Conservation (phyloP, 495 filamentous ascomycete species). For the Melanomma pulvis-pyrius region DNA sequence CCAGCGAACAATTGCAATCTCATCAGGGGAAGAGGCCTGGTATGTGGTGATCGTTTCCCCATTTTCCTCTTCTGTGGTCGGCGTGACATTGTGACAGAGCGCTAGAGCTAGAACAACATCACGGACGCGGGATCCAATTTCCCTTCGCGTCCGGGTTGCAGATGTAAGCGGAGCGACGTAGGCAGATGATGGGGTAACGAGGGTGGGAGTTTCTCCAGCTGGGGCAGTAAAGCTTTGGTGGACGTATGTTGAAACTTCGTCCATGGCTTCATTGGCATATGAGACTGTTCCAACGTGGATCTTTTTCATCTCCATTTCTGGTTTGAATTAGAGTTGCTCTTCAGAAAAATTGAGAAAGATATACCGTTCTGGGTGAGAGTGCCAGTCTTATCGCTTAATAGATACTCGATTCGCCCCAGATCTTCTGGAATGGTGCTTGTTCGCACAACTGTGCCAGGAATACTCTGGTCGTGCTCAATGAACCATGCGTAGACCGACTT, state of each 20-base stretch:
- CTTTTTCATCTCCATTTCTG: conserved; percentile 97
- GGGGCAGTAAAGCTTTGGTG: conserved; percentile 72
- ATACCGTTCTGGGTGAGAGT: conserved; percentile 90
- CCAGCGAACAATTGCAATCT: conserved; percentile 97
- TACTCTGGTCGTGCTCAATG: conserved; percentile 88
- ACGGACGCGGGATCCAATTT: conserved; percentile 89
- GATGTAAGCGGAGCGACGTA: conserved; percentile 54
- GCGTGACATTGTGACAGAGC: conserved; percentile 97
- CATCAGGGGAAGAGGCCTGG: conserved; percentile 95
- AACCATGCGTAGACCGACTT: conserved; percentile 95
- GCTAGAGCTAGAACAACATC: conserved; percentile 90
- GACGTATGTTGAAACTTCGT: conserved; percentile 86
- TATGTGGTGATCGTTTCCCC: conserved; percentile 81
- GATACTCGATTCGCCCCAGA: conserved; percentile 91
- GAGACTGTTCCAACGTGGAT: conserved; percentile 98
- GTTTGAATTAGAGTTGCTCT: conserved; percentile 10
- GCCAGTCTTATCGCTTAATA: conserved; percentile 96
- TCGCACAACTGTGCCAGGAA: conserved; percentile 87
- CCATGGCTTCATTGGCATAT: conserved; percentile 98
- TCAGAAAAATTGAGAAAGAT: conserved; percentile 1
- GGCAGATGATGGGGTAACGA: conserved; percentile 76
- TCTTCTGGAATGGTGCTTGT: conserved; percentile 98
- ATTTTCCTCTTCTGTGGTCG: conserved; percentile 79
- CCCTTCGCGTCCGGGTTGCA: conserved; percentile 78
- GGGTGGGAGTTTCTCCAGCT: conserved; percentile 43